phyloP scores from a whole-genome alignment of 2,329 filamentous ascomycete species.

The Fusarium denticulatum region DNA sequence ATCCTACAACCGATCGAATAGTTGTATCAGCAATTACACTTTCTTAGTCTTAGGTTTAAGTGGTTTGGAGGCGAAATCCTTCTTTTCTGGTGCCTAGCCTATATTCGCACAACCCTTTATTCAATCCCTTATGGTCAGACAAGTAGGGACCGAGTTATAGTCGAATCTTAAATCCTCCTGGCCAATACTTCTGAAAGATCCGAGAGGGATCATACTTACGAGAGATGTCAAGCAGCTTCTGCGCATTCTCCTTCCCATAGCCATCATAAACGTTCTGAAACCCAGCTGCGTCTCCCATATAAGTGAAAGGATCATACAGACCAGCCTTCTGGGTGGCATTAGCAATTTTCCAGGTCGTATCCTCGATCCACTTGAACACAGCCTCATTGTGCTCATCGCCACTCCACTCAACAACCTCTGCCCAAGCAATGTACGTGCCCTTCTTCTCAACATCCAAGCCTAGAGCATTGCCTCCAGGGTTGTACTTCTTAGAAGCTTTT shows the following conservation, averaged over 20 bases:
- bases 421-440: constrained; percentile 29
- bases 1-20: not conserved
- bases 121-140: accelerated
- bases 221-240: constrained; percentile 9
- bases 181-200: constrained; percentile 22
- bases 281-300: constrained; percentile 29
- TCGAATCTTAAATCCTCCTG: constrained; percentile 23
- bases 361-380: constrained; percentile 21
- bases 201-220: constrained; percentile 23
- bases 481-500: constrained; percentile 11
- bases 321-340: constrained; percentile 24
- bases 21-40: accelerated
- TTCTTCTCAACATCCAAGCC: constrained; percentile 19
- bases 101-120: too few relatives aligned
- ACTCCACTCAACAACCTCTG: constrained; percentile 32
- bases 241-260: constrained; percentile 15
- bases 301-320: constrained; percentile 16
- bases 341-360: constrained; percentile 20
- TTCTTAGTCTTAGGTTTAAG: accelerated
- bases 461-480: constrained; percentile 11
- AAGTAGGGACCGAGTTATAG: not conserved
- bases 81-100: not conserved
- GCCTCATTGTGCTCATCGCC: constrained; percentile 22
- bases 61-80: accelerated
- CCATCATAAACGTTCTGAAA: constrained; percentile 23